Conservation (phyloP, 768 basidiomycete genomes). For the Psilocybe subaeruginosa region DNA sequence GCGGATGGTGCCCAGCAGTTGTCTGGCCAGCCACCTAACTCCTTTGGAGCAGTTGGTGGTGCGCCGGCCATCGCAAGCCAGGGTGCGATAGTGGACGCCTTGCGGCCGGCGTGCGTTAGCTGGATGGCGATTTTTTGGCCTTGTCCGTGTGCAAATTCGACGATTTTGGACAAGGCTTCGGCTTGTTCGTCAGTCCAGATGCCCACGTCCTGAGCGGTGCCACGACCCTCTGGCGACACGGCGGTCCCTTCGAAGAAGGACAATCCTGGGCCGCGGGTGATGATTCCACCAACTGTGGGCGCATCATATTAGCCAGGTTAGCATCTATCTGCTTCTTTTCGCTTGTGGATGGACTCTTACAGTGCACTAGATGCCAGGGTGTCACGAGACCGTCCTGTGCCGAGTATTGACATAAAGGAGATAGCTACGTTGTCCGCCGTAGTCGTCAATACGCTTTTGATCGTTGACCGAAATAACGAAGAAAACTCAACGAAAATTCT, state of each 20-base stretch:
- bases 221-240: conserved; percentile 21
- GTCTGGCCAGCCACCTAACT: conserved; percentile 48
- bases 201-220: not conserved
- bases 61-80: conserved; percentile 42
- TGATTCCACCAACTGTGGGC: conserved; percentile 29
- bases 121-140: conserved; percentile 72
- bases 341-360: too few species aligned
- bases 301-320: not conserved
- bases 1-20: conserved; percentile 59
- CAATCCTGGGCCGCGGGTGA: not conserved
- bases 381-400: conserved; percentile 51
- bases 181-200: not conserved
- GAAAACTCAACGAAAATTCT: conserved; percentile 44
- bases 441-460: not conserved
- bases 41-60: conserved; percentile 31
- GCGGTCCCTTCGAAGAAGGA: not conserved
- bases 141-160: conserved; percentile 54
- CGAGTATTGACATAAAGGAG: conserved; percentile 64
- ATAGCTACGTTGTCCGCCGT: conserved; percentile 31
- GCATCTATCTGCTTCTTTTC: too few species aligned
- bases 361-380: conserved; percentile 60
- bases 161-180: not conserved
- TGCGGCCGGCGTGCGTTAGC: conserved; percentile 74
- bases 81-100: conserved; percentile 62
- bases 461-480: not conserved